Conservation (phyloP, 176 grass and related monocot species). For the Rhynchospora breviuscula region DNA sequence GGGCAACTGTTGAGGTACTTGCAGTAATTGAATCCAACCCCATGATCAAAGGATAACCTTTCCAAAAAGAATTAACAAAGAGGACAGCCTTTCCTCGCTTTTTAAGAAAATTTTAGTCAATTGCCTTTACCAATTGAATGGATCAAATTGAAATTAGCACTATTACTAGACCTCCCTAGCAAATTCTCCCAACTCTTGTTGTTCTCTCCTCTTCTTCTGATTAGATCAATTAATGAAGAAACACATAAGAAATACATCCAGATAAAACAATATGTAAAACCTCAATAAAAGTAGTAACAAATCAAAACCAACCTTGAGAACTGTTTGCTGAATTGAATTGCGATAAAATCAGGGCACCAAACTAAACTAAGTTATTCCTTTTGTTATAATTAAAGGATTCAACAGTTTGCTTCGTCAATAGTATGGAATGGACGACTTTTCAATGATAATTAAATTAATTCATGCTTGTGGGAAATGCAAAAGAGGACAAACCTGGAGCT, state of each 20-base stretch:
- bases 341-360: neutral
- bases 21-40: conserved; percentile 62
- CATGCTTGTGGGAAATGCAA: conserved; percentile 7
- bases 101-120: neutral
- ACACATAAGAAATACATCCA: neutral
- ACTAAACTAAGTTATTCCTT: neutral
- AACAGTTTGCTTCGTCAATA: neutral
- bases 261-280: neutral
- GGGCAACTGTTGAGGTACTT: conserved; percentile 63
- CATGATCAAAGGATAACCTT: conserved; percentile 37
- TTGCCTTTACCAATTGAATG: conserved; percentile 3
- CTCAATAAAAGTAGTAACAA: too few relatives aligned
- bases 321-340: neutral
- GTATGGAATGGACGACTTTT: neutral
- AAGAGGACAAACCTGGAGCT: conserved; percentile 17
- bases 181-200: neutral
- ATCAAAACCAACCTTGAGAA: conserved; percentile 12
- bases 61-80: neutral
- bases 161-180: neutral
- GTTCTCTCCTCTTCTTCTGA: neutral
- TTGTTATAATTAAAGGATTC: neutral
- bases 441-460: neutral
- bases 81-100: neutral
- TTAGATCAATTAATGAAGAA: conserved; percentile 17
- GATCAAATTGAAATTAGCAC: conserved; percentile 2